Percentiles rank a stretch among this genome's conserved stretches.
Conservation (phyloP, 1,284 basidiomycete species). For the Pseudozyma hubeiensis region DNA sequence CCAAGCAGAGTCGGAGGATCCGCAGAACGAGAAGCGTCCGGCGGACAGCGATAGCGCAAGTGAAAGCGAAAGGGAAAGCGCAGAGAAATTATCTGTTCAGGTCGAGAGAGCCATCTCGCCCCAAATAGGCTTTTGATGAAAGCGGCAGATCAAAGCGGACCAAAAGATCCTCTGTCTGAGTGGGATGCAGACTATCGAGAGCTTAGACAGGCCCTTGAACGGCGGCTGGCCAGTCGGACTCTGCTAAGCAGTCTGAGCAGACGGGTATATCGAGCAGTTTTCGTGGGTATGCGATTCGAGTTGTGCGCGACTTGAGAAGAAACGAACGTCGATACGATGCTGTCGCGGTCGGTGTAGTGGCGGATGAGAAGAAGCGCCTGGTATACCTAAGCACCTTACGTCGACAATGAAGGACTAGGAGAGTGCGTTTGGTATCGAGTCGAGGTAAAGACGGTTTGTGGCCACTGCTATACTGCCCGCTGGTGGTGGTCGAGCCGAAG, state of each 20-base stretch:
- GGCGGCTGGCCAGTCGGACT: neutral
- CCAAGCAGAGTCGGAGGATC: slow-evolving; percentile 11
- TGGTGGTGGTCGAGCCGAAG: slow-evolving; percentile 1
- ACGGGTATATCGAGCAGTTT: slow-evolving; percentile 11
- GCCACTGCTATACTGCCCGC: neutral
- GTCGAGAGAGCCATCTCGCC: slow-evolving; percentile 23
- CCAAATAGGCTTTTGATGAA: neutral
- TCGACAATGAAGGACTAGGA: no score
- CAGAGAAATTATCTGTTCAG: slow-evolving; percentile 3
- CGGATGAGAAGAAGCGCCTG: neutral
- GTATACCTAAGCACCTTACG: no score
- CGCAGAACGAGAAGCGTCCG: slow-evolving; percentile 14
- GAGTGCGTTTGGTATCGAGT: neutral
- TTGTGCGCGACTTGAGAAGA: neutral
- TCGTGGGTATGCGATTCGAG: slow-evolving; percentile 11
- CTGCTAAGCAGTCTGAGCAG: neutral
- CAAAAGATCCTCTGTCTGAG: no score
- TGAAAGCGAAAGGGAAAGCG: neutral
- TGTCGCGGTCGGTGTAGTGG: slow-evolving; percentile 2
- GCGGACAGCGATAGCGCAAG: slow-evolving; percentile 3
- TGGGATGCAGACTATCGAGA: no score
- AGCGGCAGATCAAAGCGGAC: neutral
- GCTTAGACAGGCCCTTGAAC: no score
- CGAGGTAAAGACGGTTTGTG: slow-evolving; percentile 9
- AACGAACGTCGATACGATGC: neutral